phyloP scores from a whole-genome alignment of 2,329 filamentous ascomycete species.

The Meredithiella fracta region DNA sequence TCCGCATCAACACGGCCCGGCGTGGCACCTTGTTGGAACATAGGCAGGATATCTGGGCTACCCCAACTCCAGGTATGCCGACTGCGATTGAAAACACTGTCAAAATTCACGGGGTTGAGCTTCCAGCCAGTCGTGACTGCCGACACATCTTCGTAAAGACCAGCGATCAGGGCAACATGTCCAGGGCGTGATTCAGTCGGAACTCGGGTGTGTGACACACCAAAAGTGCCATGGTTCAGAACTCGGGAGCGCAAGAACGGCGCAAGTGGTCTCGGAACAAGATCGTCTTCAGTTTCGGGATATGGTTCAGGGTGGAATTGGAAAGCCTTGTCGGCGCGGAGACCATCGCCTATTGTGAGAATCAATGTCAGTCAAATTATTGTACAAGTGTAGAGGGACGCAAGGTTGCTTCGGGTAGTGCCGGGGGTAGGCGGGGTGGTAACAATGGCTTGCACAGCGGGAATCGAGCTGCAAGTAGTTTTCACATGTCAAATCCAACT shows the following conservation, averaged over 20 bases:
- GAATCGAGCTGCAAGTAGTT: too few species aligned
- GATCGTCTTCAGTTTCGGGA: constrained; percentile 44
- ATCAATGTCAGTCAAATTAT: neutral
- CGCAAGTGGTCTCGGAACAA: constrained; percentile 63
- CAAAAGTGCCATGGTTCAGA: constrained; percentile 81
- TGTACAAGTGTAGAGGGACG: neutral
- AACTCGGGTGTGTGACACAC: constrained; percentile 89
- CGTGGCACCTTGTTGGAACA: constrained; percentile 90
- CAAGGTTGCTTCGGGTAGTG: neutral
- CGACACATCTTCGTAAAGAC: constrained; percentile 93
- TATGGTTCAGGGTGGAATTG: constrained; percentile 84
- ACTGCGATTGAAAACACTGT: constrained; percentile 96
- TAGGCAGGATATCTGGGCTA: constrained; percentile 88
- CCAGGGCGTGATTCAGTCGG: constrained; percentile 93
- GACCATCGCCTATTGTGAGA: constrained; percentile 51
- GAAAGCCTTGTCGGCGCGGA: constrained; percentile 95
- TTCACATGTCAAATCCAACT: neutral
- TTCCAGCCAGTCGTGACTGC: constrained; percentile 97
- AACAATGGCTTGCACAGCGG: neutral
- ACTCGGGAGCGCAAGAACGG: constrained; percentile 84
- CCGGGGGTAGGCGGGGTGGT: neutral
- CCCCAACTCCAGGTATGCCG: constrained; percentile 98
- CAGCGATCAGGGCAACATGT: constrained; percentile 91
- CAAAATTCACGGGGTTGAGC: constrained; percentile 92
- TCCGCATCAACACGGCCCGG: constrained; percentile 77